Conservation (phyloP, 169 alveolate species). For the Plasmodium gonderi region DNA sequence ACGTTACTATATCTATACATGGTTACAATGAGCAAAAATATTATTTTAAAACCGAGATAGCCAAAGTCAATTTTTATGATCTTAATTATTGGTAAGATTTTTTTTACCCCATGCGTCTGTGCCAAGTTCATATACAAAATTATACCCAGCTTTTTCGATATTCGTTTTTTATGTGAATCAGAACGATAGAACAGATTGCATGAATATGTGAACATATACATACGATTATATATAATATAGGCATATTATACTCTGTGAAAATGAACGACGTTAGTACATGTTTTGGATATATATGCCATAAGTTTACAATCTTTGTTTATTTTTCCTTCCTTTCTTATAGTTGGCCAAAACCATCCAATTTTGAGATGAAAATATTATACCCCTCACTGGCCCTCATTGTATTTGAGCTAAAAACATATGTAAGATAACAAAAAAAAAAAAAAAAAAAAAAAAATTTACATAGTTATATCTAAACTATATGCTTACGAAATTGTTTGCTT, state of each 20-base stretch:
- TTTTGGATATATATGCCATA: too few species aligned
- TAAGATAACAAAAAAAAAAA: conserved; percentile 4
- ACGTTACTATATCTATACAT: conserved; percentile 67
- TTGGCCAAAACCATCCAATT: conserved; percentile 73
- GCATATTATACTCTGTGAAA: too few species aligned
- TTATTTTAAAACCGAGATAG: conserved; percentile 73
- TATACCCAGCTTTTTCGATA: neutral
- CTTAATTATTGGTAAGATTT: conserved; percentile 65
- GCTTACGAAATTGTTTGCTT: neutral
- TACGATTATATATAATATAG: neutral
- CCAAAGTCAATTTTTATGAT: conserved; percentile 74
- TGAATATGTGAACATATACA: neutral
- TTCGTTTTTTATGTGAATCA: neutral
- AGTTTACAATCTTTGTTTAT: too few species aligned
- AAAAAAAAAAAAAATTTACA: neutral
- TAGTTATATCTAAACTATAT: neutral
- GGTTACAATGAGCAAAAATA: conserved; percentile 73
- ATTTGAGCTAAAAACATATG: conserved; percentile 75
- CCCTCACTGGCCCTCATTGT: conserved; percentile 75
- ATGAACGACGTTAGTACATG: too few species aligned
- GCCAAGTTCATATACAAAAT: neutral
- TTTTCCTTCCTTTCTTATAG: conserved; percentile 3
- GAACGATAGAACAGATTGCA: too few species aligned
- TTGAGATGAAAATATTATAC: conserved; percentile 55
- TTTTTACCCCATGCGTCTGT: neutral